These are phyloP conservation scores for Coniella lustricola DNA, from an alignment of 2,329 filamentous ascomycete species.

Conservation along the genomic window DNA sequence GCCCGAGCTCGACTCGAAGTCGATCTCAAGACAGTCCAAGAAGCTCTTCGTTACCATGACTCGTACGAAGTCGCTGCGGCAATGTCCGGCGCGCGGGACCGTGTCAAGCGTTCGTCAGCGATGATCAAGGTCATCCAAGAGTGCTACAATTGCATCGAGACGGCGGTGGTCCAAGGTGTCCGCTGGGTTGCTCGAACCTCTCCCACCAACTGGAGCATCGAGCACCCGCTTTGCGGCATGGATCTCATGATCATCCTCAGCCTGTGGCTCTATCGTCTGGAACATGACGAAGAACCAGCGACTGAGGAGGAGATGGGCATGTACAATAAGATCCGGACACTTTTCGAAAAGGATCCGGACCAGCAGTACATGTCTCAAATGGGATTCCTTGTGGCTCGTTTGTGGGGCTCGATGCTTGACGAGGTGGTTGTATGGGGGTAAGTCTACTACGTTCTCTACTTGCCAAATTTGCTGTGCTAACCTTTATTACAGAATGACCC, in stretches of 20 bases:
- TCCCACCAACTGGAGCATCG: slow-evolving; percentile 97
- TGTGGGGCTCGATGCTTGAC: slow-evolving; percentile 97
- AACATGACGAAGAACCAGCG: slow-evolving; percentile 93
- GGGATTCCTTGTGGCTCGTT: slow-evolving; percentile 87
- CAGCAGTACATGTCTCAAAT: slow-evolving; percentile 76
- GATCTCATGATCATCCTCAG: slow-evolving; percentile 97
- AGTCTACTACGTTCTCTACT: slow-evolving; percentile 36
- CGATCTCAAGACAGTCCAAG: slow-evolving; percentile 90
- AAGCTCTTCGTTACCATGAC: slow-evolving; percentile 93
- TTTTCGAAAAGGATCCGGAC: slow-evolving; percentile 87
- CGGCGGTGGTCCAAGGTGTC: slow-evolving; percentile 86
- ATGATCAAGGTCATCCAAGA: slow-evolving; percentile 99
- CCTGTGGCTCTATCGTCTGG: slow-evolving; percentile 96
- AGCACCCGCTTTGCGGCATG: slow-evolving; percentile 92
- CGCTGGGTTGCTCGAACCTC: slow-evolving; percentile 98
- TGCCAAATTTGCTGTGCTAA: slow-evolving; percentile 28
- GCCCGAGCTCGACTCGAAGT: slow-evolving; percentile 88
- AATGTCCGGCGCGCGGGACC: slow-evolving; percentile 90
- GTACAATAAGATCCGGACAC: slow-evolving; percentile 85
- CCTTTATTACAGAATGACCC: slow-evolving; percentile 63
- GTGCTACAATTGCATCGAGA: slow-evolving; percentile 97
- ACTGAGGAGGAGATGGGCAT: slow-evolving; percentile 77
- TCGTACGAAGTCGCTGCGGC: slow-evolving; percentile 93
- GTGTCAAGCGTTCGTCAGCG: slow-evolving; percentile 88
- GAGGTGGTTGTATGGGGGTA: slow-evolving; percentile 99